Percentiles rank a stretch among this genome's conserved stretches.
These are phyloP conservation scores for Tricholoma flavovirens DNA, from an alignment of 768 basidiomycete genomes.

Conservation along the genomic window DNA sequence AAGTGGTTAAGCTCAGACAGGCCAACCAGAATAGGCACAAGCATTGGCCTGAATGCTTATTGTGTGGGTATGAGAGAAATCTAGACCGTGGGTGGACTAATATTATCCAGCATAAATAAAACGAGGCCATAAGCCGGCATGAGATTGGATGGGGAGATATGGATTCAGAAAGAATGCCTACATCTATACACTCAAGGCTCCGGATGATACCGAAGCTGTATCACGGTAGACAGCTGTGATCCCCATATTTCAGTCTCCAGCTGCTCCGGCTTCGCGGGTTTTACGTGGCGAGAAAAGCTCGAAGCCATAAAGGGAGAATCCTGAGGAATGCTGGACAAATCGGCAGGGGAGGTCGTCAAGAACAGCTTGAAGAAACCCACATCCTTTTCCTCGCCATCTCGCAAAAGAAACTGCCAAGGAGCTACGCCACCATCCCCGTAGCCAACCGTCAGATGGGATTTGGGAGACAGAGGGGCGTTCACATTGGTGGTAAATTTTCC, in stretches of 20 bases:
- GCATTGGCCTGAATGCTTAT: no score
- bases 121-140: no score
- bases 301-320: slow-evolving; percentile 24
- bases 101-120: no score
- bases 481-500: slow-evolving; percentile 14
- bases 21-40: no score
- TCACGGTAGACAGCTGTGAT: neutral
- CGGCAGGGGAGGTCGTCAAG: slow-evolving; percentile 29
- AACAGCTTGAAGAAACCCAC: slow-evolving; percentile 41
- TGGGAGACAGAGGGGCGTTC: slow-evolving; percentile 22
- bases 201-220: neutral
- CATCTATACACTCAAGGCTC: no score
- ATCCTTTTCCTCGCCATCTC: slow-evolving; percentile 26
- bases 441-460: slow-evolving; percentile 30
- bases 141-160: no score
- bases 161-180: no score
- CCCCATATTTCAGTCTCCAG: slow-evolving; percentile 1
- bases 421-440: slow-evolving; percentile 31
- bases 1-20: no score
- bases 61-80: no score
- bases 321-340: slow-evolving; percentile 30
- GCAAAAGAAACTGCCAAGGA: slow-evolving; percentile 28
- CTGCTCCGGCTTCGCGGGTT: neutral
- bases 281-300: neutral
- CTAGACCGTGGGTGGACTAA: no score